Base-by-base conservation (phyloP, 768 basidiomycete genomes). In the Fomitopsis pulvina region DNA sequence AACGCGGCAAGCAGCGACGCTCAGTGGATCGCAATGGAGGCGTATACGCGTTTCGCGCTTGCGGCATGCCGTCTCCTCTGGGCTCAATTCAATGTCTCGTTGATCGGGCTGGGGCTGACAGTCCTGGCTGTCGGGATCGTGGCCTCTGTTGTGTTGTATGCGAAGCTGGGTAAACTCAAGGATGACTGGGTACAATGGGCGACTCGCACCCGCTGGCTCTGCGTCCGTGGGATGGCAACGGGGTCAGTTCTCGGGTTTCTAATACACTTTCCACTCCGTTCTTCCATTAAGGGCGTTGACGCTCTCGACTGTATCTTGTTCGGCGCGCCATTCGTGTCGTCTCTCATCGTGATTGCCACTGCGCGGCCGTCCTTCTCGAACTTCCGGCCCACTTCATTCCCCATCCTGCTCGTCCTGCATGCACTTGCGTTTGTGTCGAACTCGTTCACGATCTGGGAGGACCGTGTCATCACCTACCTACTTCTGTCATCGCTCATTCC, bases 381-480 rank as follows among this genome's bases (percentile, higher is more conserved):
- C 29, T 32, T 39, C 45, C 38, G 27, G 44, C 52, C 48, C 34
- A 50, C 50, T 14, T 60, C 52, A 30, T 38, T 66, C 1, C 71
- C 75, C 1, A 54, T 87, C 32, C 67, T 81, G 28, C 74, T 86
- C 48, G 49, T 80, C 49, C 70, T 92, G 2, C 93, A 98, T 59
- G 67, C 83, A 1, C 47, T 86, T 3, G 72, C 85, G 6, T 95
- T 95, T 67, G 78, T 85, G 14, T 95, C 93, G 22, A 98, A 98
- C 71, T 96, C 93, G 0, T 95, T 91, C 72, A 91, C 89, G n/a
- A 79, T 98, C 65, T 97, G 93, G 92, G 96, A 99, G 76, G 94
- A 97, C 63, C 78, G 78, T 27, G 72, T 90, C 48, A 73, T 87
- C 10, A 78, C 82, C 7, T 94, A 83, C 75, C 75, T 98, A 47